Base-by-base conservation (phyloP, 805 yeast species). In the Wickerhamia fluorescens region DNA sequence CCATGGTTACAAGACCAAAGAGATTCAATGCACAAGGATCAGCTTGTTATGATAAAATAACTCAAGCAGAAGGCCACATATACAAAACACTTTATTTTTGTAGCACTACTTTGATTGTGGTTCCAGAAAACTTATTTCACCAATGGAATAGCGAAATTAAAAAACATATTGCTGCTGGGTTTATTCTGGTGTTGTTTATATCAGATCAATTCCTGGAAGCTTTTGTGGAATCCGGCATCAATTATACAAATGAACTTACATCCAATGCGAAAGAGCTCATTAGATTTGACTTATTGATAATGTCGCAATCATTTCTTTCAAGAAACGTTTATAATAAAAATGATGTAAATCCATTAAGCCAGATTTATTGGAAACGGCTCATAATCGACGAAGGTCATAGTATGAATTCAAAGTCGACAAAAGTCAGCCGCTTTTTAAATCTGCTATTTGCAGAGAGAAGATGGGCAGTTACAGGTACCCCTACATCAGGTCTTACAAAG, bases 381-480 rank as follows among this genome's bases (percentile, higher is more conserved):
- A 75, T 80, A 11, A 72, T 80, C n/a, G 88, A 79, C 47, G 88
- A 79, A 48, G 87, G 87, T 0, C 87, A 79, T 47, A 66, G 76
- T 16, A 66, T 78, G 70, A 66, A 61, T 34, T 64, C 78, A 6
- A 66, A 65, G 31, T 47, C 63, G 2, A 64, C 82, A 0, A 58
- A 70, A 28, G 63, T 72, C 0, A 76, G 72, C 6, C 44, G 51
- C 6, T 44, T 73, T 19, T 74, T 82, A 12, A 60, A 58, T 19
- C 52, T 57, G 14, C 44, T 80, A 25, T 48, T 53, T 27, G 70
- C 71, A 6, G 88, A 79, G 42, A 60, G 85, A 28, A 64, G 71
- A 35, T 79, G 88, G 88, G 75, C 78, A 0, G 83, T 79, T 1
- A 74, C 82, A 0, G 87, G 88, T 17, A 79, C 88, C 0, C 87